Evolutionary conservation across 176 grass and related monocot species (phyloP).

Genomic region (Echinochloa phyllopogon): DNA sequence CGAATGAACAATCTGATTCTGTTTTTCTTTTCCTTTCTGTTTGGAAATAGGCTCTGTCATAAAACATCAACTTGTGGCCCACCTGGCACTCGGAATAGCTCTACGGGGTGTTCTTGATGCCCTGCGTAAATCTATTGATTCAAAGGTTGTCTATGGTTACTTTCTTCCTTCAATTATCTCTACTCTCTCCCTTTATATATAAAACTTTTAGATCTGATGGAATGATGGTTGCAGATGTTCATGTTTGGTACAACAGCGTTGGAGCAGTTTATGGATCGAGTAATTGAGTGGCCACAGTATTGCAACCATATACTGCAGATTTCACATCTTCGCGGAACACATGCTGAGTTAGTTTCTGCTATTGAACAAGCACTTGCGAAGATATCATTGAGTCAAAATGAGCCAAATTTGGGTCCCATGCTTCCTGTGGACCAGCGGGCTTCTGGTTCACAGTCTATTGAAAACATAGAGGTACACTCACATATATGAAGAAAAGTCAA

Average conservation of each 20-base stretch:
- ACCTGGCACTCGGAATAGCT: conserved; percentile 79
- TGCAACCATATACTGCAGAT: conserved; percentile 99
- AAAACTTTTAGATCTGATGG: conserved; percentile 34
- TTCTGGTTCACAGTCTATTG: conserved; percentile 65
- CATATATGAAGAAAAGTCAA: conserved; percentile 32
- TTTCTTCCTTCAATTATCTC: conserved; percentile 24
- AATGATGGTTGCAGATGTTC: conserved; percentile 84
- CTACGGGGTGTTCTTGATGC: conserved; percentile 91
- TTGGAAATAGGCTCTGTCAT: conserved; percentile 81
- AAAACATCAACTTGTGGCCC: conserved; percentile 87
- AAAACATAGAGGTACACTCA: conserved; percentile 72
- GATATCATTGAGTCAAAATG: conserved; percentile 93
- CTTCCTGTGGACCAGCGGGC: conserved; percentile 69
- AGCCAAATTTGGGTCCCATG: conserved; percentile 60
- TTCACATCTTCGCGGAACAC: conserved; percentile 92
- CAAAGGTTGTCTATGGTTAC: conserved; percentile 67
- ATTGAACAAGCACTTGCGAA: conserved; percentile 85
- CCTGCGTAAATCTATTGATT: conserved; percentile 92
- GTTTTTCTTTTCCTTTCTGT: neutral
- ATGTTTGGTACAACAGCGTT: conserved; percentile 90
- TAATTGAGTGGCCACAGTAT: conserved; percentile 93
- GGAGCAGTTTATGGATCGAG: conserved; percentile 91
- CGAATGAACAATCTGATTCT: conserved; percentile 1
- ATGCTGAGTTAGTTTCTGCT: conserved; percentile 75
- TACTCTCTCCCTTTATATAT: neutral